Evolutionary conservation across 139 green algal species (phyloP), one percentile per base, ranked within the genome.

Genomic region (Asterochloris sp.): DNA sequence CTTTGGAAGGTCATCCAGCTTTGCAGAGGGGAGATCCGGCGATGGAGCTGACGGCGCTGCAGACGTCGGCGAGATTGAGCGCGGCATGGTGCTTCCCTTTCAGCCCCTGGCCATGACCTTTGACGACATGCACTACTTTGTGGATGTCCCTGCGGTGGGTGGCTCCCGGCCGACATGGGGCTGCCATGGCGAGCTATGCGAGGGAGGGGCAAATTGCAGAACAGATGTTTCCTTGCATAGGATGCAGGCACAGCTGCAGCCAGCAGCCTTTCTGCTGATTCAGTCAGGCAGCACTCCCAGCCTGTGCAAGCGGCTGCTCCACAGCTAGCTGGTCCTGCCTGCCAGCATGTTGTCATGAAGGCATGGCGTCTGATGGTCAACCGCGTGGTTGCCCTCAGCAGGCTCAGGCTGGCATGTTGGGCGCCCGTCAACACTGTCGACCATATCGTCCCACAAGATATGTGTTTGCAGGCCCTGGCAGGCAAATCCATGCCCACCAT

Each of bases 101-200:
- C 47, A 68, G 26, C 87, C 87, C 10, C n/a, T 91, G 15, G 77
- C 69, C 61, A 79, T 91, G 74, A 90, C 87, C 61, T 91, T 91
- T 73, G 24, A 81, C 62, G 66, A 91, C 76, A 54, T 91, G 1
- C 26, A 80, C 69, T 91, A 91, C 85, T 86, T 76, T 73, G 87
- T 93, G 26, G 86, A 89, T 23, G 87, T 90, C 76, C 90, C 90
- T 47, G 38, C 81, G 29, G 86, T 85, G 66, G 29, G 77, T n/a
- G 38, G 38, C 38, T 54, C 6, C 4, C 38, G 4, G 38, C 38
- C 6, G 38, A 54, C 6, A 6, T 54, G 38, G 2, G 38, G 38
- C 38, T 54, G 38, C 38, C 2, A 54, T 54, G 38, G 38, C 38
- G 6, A 10, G 2, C 38, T 54, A 6, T 54, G 38, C 38, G 38